Evolutionary conservation across 2,329 filamentous ascomycete genomes (phyloP), one percentile per base, ranked within the genome.

Genomic region (Stemphylium beticola): DNA sequence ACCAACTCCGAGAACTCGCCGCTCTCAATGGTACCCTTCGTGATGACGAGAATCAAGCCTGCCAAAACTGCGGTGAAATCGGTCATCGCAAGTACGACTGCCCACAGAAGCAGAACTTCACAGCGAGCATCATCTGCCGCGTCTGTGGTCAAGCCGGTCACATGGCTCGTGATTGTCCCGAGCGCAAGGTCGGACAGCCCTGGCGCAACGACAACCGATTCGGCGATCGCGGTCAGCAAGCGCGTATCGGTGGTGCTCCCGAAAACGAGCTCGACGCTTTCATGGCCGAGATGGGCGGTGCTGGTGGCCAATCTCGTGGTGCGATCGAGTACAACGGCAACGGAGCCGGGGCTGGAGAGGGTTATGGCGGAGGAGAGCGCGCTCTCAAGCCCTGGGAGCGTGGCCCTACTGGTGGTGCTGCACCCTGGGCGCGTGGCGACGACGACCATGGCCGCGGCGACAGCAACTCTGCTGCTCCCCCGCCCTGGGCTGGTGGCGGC

Each of bases 11-110:
- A 78, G 95, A 99, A 77, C 90, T 99, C 62, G 95, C 95, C 38
- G 92, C 95, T 22, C 89, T 99, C 69, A 99, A 99, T 86, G 95
- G 95, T 85, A 99, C 95, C 8, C 88, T 99, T 17, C 93, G 95
- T 81, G 95, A 99, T 74, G 95, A 99, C 71, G 95, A 99, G 76
- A 99, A 99, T 78, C 95, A 99, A 77, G 95, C 95, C 64, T 99
- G 95, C 79, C 95, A 99, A 81, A 99, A 99, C 82, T 99, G 87
- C 81, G 95, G 95, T 68, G 92, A 98, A 83, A 99, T 99, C 63
- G 95, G 95, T 57, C 95, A 99, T 78, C 89, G 95, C 78, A 99
- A 99, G 79, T 98, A 97, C 76, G 95, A 99, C 75, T 99, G 95
- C 69, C 95, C 95, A 12, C 92, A 99, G 79, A 91, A 95, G 77